Percentiles rank a stretch among this genome's conserved stretches.
Conservation (phyloP, 345 rosid species). For the Combretum micranthum region DNA sequence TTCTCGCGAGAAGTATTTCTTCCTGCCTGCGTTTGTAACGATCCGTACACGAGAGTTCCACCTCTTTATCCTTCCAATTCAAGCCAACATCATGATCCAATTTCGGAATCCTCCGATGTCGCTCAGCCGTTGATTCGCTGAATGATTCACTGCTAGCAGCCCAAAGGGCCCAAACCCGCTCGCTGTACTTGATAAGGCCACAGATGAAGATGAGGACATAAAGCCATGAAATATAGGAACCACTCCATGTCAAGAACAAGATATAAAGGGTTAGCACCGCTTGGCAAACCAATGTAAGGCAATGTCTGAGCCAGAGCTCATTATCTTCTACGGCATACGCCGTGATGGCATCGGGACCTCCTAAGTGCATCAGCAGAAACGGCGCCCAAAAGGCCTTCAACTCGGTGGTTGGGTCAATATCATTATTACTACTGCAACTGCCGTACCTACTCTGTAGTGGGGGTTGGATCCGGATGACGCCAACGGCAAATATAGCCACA, state of each 20-base stretch:
- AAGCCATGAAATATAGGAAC: background rate
- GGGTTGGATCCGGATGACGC: constrained; percentile 11
- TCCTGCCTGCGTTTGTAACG: no score
- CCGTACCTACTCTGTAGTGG: background rate
- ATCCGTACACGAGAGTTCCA: no score
- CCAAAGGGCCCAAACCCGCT: no score
- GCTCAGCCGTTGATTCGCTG: no score
- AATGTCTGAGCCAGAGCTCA: constrained; percentile 16
- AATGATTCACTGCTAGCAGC: no score
- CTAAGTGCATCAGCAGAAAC: no score
- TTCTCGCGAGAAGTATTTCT: no score
- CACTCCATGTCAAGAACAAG: constrained; percentile 8
- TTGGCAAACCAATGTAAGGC: constrained; percentile 17
- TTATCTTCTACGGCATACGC: constrained; percentile 9
- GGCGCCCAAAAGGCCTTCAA: no score
- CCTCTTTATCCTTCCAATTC: no score
- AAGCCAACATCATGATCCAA: no score
- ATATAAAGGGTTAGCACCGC: constrained; percentile 14
- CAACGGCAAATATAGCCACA: constrained; percentile 13
- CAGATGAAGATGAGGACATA: constrained; percentile 1
- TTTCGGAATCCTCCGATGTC: no score
- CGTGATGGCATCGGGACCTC: constrained; percentile 26
- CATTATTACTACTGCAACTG: no score
- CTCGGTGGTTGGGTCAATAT: background rate
- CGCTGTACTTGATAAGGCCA: constrained; percentile 26